phyloP scores from a whole-genome alignment of 345 rosid genomes.

The Citrus cavaleriei region DNA sequence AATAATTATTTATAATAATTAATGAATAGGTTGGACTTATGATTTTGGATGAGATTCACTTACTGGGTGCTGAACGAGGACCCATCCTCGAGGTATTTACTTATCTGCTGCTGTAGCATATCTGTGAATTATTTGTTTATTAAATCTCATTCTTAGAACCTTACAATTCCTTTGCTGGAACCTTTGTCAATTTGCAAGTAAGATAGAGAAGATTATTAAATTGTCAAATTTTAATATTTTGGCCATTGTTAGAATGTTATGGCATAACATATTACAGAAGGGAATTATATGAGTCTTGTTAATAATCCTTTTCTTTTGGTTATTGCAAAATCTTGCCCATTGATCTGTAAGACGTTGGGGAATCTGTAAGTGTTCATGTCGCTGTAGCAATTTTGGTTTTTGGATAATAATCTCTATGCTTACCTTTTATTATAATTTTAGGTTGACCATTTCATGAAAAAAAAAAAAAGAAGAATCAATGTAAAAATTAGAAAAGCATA shows the following conservation, averaged over 20 bases:
- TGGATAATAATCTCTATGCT: too few relatives aligned
- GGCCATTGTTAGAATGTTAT: neutral
- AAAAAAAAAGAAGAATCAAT: too few relatives aligned
- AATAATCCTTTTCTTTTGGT: neutral
- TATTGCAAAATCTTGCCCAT: neutral
- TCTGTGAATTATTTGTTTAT: neutral
- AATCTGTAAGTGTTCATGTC: neutral
- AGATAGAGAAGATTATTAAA: neutral
- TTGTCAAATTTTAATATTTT: neutral
- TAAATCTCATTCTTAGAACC: neutral
- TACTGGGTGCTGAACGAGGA: slow-evolving; percentile 96
- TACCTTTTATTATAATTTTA: too few relatives aligned
- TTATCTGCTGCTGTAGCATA: neutral
- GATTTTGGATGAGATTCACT: slow-evolving; percentile 98
- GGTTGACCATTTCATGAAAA: too few relatives aligned
- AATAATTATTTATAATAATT: slow-evolving; percentile 13
- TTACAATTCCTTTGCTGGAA: neutral
- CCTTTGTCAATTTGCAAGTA: neutral
- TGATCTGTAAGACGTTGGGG: neutral
- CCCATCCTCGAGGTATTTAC: slow-evolving; percentile 93
- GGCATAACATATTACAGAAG: neutral
- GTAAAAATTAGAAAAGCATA: neutral
- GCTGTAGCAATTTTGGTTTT: neutral
- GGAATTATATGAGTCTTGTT: neutral
- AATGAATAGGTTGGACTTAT: slow-evolving; percentile 80